These are phyloP conservation scores for Stagonosporopsis chrysanthemi DNA, from an alignment of 2,329 filamentous ascomycete species.

Conservation along the genomic window DNA sequence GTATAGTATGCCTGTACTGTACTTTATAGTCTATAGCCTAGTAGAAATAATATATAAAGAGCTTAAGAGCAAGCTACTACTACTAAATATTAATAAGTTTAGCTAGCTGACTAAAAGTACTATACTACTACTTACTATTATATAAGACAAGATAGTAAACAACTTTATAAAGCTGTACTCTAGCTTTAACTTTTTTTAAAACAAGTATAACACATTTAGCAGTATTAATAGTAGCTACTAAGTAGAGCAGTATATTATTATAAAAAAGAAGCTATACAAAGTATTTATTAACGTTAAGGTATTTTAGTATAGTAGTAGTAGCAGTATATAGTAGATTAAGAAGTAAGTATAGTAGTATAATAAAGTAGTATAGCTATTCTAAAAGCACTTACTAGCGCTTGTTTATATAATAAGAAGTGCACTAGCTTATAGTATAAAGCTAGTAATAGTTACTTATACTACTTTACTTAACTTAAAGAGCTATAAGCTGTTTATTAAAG, in stretches of 20 bases:
- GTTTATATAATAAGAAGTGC: background rate
- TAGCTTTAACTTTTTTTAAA: background rate
- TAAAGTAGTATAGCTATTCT: background rate
- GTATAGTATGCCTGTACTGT: conserved; percentile 25
- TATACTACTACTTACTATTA: conserved; percentile 11
- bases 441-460: conserved; percentile 2
- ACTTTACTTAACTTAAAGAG: conserved; percentile 8
- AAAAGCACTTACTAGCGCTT: background rate
- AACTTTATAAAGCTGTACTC: background rate
- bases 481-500: conserved; percentile 7
- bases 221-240: background rate
- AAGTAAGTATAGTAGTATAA: background rate
- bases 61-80: background rate
- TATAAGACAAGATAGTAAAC: conserved; percentile 15
- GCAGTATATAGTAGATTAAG: too few relatives aligned
- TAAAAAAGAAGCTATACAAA: background rate
- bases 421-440: background rate
- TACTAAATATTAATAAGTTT: background rate
- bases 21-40: conserved; percentile 23
- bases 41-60: too few relatives aligned
- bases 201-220: conserved; percentile 1
- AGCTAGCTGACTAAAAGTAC: background rate
- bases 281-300: background rate
- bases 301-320: background rate
- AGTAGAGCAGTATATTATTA: background rate